Evolutionary conservation across 78 protist species (phyloP).

Genomic region (Diacronema lutheri): DNA sequence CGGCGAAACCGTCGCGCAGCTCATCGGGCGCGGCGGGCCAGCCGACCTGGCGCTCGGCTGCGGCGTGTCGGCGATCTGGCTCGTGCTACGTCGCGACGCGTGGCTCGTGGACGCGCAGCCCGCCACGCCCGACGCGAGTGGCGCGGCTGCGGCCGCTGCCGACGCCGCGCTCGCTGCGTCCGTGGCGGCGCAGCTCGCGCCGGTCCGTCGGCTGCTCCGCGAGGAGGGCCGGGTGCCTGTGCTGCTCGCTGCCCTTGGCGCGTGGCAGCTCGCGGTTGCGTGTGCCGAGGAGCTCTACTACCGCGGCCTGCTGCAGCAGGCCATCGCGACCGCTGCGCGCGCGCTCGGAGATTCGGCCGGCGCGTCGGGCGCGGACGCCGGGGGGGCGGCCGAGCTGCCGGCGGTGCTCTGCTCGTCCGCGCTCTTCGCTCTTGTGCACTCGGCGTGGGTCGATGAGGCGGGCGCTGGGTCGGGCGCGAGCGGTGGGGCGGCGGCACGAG

Average conservation of each 20-base stretch:
- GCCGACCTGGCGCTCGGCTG: background rate
- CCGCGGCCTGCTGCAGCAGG: background rate
- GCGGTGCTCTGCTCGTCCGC: background rate
- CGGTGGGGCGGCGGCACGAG: too few relatives aligned
- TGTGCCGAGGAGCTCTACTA: constrained; percentile 2
- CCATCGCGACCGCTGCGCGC: background rate
- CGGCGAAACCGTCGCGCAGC: background rate
- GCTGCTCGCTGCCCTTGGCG: background rate
- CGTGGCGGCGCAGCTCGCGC: background rate
- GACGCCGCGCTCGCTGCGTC: background rate
- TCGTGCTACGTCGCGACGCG: background rate
- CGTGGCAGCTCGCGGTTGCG: background rate
- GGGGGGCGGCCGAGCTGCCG: background rate
- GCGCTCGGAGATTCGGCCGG: background rate
- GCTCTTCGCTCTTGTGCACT: background rate
- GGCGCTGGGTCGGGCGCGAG: too few relatives aligned
- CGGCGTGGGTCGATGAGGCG: background rate
- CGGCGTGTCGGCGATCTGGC: background rate
- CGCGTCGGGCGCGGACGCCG: background rate
- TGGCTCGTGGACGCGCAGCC: background rate
- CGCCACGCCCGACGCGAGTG: background rate
- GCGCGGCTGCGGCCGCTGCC: background rate
- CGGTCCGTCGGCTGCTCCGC: background rate
- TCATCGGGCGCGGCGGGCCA: background rate
- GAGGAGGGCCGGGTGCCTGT: too few relatives aligned